A percentile compares a stretch with the other conserved stretches of the same genome.
These are phyloP conservation scores for Eucalyptus sideroxylon DNA, from an alignment of 345 rosid species.

Conservation along the genomic window DNA sequence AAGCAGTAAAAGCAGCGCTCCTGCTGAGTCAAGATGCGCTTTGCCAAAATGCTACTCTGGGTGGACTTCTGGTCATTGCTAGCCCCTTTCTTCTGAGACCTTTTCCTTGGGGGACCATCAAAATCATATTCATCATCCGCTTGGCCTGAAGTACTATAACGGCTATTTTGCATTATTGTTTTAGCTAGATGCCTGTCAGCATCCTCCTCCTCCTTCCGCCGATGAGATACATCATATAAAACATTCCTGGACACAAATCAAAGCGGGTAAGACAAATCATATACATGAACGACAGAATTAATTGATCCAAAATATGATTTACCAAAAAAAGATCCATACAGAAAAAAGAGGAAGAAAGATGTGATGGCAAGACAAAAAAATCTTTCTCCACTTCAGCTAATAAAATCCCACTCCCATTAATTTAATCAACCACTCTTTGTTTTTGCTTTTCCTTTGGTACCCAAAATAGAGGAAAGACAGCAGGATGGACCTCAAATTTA, in stretches of 20 bases:
- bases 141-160: conserved; percentile 50
- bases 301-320: not conserved
- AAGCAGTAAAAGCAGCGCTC: conserved; percentile 88
- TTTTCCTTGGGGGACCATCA: conserved; percentile 63
- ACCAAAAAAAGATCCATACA: not conserved
- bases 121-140: conserved; percentile 94
- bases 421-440: not conserved
- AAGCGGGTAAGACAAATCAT: not conserved
- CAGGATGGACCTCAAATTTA: not conserved
- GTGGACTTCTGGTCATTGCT: conserved; percentile 16
- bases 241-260: conserved; percentile 18
- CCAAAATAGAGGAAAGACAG: not conserved
- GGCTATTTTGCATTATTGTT: conserved; percentile 64
- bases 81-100: conserved; percentile 29
- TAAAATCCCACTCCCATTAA: not conserved
- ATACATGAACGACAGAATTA: not conserved
- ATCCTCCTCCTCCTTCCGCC: conserved; percentile 50
- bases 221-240: conserved; percentile 22
- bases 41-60: conserved; percentile 27
- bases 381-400: not conserved
- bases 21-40: conserved; percentile 76
- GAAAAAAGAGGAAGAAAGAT: not conserved
- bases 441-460: not conserved
- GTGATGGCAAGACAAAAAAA: not conserved
- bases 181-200: conserved; percentile 68